These are phyloP conservation scores for Tetrapyrgos nigripes DNA, from an alignment of 1,284 basidiomycete species.

Conservation along the genomic window DNA sequence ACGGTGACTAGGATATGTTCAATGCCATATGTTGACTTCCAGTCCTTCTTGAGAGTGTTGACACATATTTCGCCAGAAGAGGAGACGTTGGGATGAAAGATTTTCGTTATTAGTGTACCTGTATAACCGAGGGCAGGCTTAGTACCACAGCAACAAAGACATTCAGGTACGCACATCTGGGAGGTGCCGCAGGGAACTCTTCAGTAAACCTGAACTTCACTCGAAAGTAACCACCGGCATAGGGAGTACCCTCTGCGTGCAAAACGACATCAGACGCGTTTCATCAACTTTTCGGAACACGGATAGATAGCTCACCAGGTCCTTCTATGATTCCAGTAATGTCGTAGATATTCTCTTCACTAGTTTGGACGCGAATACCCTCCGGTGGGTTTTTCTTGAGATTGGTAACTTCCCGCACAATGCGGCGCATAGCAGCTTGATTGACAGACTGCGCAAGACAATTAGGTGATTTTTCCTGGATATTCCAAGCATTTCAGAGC, in stretches of 20 bases:
- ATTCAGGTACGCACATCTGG: conserved; percentile 75
- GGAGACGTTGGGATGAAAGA: conserved; percentile 97
- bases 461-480: not conserved
- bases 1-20: conserved; percentile 90
- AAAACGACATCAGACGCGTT: conserved; percentile 34
- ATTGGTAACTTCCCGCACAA: conserved; percentile 85
- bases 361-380: conserved; percentile 84
- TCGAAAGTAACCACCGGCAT: conserved; percentile 89
- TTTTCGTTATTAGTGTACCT: conserved; percentile 93
- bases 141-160: conserved; percentile 3
- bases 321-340: conserved; percentile 82
- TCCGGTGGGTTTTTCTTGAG: conserved; percentile 85
- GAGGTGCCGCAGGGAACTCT: conserved; percentile 90
- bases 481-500: not conserved
- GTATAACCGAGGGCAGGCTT: conserved; percentile 10
- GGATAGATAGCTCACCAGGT: conserved; percentile 60
- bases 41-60: conserved; percentile 96
- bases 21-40: conserved; percentile 93
- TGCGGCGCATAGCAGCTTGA: conserved; percentile 69
- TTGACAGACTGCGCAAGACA: conserved; percentile 37
- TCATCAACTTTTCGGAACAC: conserved; percentile 7
- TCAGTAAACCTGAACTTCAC: conserved; percentile 88
- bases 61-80: conserved; percentile 93
- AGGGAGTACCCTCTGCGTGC: conserved; percentile 83
- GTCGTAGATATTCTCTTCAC: conserved; percentile 86